phyloP scores from a whole-genome alignment of 495 filamentous ascomycete genomes.

The Penicillium atrosanguineum region DNA sequence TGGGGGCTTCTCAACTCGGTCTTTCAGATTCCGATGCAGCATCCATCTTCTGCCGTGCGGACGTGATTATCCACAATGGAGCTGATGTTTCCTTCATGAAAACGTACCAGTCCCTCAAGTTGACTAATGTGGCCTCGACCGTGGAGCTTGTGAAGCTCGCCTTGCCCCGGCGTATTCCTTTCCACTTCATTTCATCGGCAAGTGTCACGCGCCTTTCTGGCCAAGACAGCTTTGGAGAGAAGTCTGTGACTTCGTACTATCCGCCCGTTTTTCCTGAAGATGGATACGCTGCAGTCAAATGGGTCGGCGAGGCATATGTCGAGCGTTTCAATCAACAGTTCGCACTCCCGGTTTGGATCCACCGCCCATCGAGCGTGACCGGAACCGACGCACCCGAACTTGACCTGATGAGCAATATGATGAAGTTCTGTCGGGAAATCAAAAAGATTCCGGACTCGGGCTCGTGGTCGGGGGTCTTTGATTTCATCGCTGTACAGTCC shows the following conservation, averaged over 20 bases:
- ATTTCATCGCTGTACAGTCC: conserved; percentile 26
- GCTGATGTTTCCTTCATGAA: conserved; percentile 51
- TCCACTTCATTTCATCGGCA: conserved; percentile 51
- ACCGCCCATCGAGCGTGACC: conserved; percentile 31
- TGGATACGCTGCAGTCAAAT: conserved; percentile 52
- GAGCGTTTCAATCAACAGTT: conserved; percentile 29
- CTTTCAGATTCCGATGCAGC: conserved; percentile 23
- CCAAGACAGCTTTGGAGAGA: conserved; percentile 18
- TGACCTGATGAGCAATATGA: conserved; percentile 26
- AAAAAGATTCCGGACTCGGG: conserved; percentile 16
- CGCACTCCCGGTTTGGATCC: conserved; percentile 37
- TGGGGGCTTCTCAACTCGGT: conserved; percentile 31
- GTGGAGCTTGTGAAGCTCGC: conserved; percentile 37
- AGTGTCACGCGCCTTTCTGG: conserved; percentile 24
- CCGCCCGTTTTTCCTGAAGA: conserved; percentile 22
- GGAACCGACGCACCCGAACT: conserved; percentile 18
- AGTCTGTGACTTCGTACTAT: conserved; percentile 11
- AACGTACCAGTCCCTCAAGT: conserved; percentile 39
- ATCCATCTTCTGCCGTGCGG: conserved; percentile 28
- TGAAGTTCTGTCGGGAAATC: conserved; percentile 16
- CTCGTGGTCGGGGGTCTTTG: conserved; percentile 21
- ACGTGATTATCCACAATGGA: conserved; percentile 53
- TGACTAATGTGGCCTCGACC: conserved; percentile 44
- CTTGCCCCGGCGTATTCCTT: conserved; percentile 31
- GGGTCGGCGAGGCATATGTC: conserved; percentile 52